Conservation (phyloP, 108 stramenopile genomes). For the Cyclotella kingstonii region DNA sequence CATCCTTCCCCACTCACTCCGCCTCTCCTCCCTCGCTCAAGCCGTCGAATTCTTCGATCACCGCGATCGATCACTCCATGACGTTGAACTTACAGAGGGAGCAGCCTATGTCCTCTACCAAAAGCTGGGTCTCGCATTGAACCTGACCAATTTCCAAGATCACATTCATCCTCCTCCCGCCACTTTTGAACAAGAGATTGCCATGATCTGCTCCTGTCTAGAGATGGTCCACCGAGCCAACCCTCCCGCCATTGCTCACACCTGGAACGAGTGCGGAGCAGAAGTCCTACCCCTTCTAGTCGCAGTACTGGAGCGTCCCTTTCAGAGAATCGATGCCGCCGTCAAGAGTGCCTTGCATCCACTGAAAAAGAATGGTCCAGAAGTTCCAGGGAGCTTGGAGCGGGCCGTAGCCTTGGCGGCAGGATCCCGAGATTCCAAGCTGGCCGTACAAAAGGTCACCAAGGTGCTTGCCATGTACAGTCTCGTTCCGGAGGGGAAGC, state of each 20-base stretch:
- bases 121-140: slow-evolving; percentile 46
- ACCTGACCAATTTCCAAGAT: slow-evolving; percentile 6
- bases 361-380: slow-evolving; percentile 37
- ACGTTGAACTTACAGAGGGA: slow-evolving; percentile 46
- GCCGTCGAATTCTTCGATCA: slow-evolving; percentile 57
- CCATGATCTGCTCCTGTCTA: slow-evolving; percentile 51
- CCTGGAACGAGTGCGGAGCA: slow-evolving; percentile 49
- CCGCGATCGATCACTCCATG: slow-evolving; percentile 45
- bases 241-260: slow-evolving; percentile 51
- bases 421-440: slow-evolving; percentile 43
- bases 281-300: slow-evolving; percentile 50
- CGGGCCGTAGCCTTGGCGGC: slow-evolving; percentile 42
- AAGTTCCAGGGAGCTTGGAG: slow-evolving; percentile 38
- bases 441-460: slow-evolving; percentile 56
- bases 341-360: slow-evolving; percentile 29
- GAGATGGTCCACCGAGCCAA: slow-evolving; percentile 60
- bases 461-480: slow-evolving; percentile 56
- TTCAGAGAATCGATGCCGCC: slow-evolving; percentile 31
- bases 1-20: slow-evolving; percentile 45
- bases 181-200: slow-evolving; percentile 50
- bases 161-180: neutral
- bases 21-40: slow-evolving; percentile 38
- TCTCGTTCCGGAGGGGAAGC: slow-evolving; percentile 55
- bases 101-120: slow-evolving; percentile 54
- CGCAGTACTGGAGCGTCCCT: slow-evolving; percentile 50